Base-by-base conservation (phyloP, 257 asterid species). In the Capsicum baccatum region DNA sequence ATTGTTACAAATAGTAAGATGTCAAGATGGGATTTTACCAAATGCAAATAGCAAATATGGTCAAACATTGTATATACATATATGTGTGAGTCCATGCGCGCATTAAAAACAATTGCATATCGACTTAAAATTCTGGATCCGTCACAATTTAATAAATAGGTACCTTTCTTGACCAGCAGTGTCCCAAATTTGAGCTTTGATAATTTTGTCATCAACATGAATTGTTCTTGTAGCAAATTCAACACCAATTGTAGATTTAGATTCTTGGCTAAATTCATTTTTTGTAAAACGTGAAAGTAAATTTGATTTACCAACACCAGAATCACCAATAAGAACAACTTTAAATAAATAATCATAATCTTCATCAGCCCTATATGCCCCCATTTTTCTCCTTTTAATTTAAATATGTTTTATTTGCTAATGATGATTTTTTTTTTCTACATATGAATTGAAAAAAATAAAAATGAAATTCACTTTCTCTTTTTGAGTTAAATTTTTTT, bases 171-270 rank as follows among this genome's bases (percentile, higher is more conserved):
- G 98, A 52, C 98, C 98, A 21, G 98, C 98, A 21, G 97, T 94
- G 52, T 94, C 98, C 98, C 98, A 94, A 86, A 94, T 94, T 90
- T 94, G 98, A 52, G 98, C 98, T 87, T 94, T 94, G 47, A 94
- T 92, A 70, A 92, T 87, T 90, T 94, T 94, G 58, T 92, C 94
- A 66, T 92, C 97, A 33, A 91, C 98, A 68, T 88, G 90, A 76
- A 94, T 94, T 15, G 94, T 92, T 13, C 98, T 90, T 13, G 98
- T 94, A 17, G 98, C 98, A 85, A 94, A 94, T 85, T 94, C 98
- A 35, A 94, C 98, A 9, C 98, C 98, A 83, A 94, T 94, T 15
- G 98, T 94, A 9, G 98, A 94, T 84, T 92, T 94, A 0, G 94
- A 91, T 84, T 94, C 94, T 85, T 90, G 94, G 91, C 96, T 94